A percentile compares a stretch with the other conserved stretches of the same genome.
Conservation (phyloP, 140 eudicot genomes). For the Senecio squalidus region DNA sequence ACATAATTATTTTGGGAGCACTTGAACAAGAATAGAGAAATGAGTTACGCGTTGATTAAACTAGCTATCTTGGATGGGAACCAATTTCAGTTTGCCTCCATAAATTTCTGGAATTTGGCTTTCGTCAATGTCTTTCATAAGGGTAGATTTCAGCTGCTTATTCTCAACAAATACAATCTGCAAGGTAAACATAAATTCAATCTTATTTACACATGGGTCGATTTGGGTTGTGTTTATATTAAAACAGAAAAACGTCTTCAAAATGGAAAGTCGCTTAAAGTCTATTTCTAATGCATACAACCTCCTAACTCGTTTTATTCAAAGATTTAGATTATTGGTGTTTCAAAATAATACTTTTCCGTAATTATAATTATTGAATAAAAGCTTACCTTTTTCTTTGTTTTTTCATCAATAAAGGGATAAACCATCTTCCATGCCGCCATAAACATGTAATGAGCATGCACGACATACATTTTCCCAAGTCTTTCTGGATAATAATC, state of each 20-base stretch:
- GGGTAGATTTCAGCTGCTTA: slow-evolving; percentile 46
- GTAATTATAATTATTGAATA: neutral
- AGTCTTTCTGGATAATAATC: slow-evolving; percentile 86
- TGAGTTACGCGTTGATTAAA: slow-evolving; percentile 14
- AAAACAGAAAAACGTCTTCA: too few relatives aligned
- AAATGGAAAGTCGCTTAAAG: too few relatives aligned
- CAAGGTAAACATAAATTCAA: slow-evolving; percentile 17
- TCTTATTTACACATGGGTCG: neutral
- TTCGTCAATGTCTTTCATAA: slow-evolving; percentile 74
- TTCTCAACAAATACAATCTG: slow-evolving; percentile 75
- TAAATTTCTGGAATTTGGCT: slow-evolving; percentile 85
- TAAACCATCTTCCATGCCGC: slow-evolving; percentile 67
- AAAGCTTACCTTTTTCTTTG: slow-evolving; percentile 60
- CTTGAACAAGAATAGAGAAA: neutral
- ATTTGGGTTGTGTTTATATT: neutral
- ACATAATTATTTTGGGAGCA: slow-evolving; percentile 14
- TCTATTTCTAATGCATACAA: too few relatives aligned
- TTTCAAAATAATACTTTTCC: neutral
- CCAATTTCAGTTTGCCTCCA: slow-evolving; percentile 74
- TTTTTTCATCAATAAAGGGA: slow-evolving; percentile 72
- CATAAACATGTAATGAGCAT: slow-evolving; percentile 71
- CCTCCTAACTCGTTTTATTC: too few relatives aligned
- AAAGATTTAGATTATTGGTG: too few relatives aligned
- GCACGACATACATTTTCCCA: slow-evolving; percentile 56
- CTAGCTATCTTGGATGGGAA: slow-evolving; percentile 59